Conservation (phyloP, 176 grass and related monocot genomes). For the Rhipidocladum racemiflorum region DNA sequence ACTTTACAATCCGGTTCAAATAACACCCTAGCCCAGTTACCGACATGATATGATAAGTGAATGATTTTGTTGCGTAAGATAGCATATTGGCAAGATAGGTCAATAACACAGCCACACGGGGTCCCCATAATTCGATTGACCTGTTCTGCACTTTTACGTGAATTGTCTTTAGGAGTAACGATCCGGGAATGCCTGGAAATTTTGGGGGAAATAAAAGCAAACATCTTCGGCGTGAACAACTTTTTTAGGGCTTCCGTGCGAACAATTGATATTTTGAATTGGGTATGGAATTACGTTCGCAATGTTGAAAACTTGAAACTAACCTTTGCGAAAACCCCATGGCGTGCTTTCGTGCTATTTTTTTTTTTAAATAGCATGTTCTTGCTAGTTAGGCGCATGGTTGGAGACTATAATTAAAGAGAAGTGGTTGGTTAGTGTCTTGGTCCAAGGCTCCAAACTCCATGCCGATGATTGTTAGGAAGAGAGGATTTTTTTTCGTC, state of each 20-base stretch:
- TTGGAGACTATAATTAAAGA: background rate
- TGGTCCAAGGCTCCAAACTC: conserved; percentile 15
- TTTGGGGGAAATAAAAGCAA: background rate
- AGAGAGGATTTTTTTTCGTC: background rate
- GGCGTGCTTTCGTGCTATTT: too few relatives aligned
- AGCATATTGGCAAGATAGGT: too few relatives aligned
- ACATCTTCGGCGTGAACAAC: background rate
- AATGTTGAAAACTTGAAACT: background rate
- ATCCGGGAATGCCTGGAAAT: background rate
- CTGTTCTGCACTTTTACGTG: background rate
- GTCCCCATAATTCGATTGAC: background rate
- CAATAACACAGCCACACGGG: too few relatives aligned
- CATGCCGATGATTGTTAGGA: background rate
- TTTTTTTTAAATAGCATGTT: too few relatives aligned
- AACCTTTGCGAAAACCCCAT: background rate
- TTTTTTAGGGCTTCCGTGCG: background rate
- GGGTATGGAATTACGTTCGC: background rate
- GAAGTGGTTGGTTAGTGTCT: background rate
- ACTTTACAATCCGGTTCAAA: too few relatives aligned
- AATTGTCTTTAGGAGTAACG: too few relatives aligned
- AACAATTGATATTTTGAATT: background rate
- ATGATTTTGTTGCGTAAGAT: too few relatives aligned
- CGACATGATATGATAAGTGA: too few relatives aligned
- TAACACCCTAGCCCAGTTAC: too few relatives aligned
- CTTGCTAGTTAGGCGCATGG: background rate